A percentile compares a stretch with the other conserved stretches of the same genome.
Evolutionary conservation across 2,329 filamentous ascomycete genomes (phyloP).

Genomic region (Clarireedia homoeocarpa): DNA sequence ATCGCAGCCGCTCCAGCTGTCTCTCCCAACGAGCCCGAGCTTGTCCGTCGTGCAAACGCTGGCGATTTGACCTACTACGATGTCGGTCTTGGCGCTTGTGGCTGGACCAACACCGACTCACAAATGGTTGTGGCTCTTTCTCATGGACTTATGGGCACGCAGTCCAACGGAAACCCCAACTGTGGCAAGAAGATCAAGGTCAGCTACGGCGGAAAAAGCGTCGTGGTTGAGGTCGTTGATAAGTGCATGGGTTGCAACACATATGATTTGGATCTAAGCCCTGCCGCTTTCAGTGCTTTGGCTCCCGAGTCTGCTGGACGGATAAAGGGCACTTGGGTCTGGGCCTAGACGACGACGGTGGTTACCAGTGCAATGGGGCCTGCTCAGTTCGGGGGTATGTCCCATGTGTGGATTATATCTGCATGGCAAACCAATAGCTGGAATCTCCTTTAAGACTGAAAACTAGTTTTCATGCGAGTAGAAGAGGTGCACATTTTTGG

Average conservation of each 20-base stretch:
- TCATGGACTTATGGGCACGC: constrained; percentile 50
- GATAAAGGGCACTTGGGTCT: constrained; percentile 37
- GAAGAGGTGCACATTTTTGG: neutral
- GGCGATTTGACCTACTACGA: constrained; percentile 72
- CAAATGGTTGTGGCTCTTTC: constrained; percentile 65
- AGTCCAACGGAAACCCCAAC: constrained; percentile 59
- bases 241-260: constrained; percentile 64
- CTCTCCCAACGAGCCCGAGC: constrained; percentile 1
- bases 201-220: constrained; percentile 50
- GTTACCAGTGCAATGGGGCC: neutral
- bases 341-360: constrained; percentile 18
- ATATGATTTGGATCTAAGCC: constrained; percentile 52
- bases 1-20: constrained; percentile 4
- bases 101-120: constrained; percentile 45
- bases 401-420: neutral
- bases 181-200: constrained; percentile 65
- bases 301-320: constrained; percentile 38
- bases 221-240: constrained; percentile 56
- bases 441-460: neutral
- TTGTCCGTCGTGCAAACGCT: constrained; percentile 18
- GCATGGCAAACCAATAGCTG: neutral
- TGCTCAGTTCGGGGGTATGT: neutral
- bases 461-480: no score
- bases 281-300: constrained; percentile 47
- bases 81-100: constrained; percentile 62